Percentiles rank a stretch among this genome's conserved stretches.
These are phyloP conservation scores for Purshia tridentata DNA, from an alignment of 306 rosid species.

Conservation along the genomic window DNA sequence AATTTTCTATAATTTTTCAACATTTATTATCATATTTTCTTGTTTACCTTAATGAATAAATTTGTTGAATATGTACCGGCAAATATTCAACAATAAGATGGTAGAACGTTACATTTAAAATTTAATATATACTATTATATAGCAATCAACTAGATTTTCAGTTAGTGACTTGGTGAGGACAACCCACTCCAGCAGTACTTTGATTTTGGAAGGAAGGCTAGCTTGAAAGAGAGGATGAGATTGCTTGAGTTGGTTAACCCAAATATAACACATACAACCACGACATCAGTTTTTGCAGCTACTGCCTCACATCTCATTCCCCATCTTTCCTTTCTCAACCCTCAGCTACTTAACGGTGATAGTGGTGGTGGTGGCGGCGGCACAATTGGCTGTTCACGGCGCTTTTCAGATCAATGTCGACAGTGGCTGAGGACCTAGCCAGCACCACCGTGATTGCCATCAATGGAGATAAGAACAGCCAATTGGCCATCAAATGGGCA, in stretches of 20 bases:
- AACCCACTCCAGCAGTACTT: background rate
- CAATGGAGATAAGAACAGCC: slow-evolving; percentile 60
- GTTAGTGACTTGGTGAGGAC: background rate
- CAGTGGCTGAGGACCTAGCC: background rate
- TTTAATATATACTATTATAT: no score
- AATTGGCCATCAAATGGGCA: slow-evolving; percentile 74
- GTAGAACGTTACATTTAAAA: no score
- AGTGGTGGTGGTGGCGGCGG: background rate
- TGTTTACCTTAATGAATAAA: no score
- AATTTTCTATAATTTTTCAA: no score
- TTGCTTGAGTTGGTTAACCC: background rate
- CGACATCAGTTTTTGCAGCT: background rate
- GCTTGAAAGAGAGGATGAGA: background rate
- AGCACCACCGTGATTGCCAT: slow-evolving; percentile 52
- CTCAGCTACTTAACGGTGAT: background rate
- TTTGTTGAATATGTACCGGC: no score
- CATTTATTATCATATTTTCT: no score
- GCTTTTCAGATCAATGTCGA: background rate
- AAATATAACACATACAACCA: background rate
- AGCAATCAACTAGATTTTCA: background rate
- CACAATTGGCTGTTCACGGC: slow-evolving; percentile 15
- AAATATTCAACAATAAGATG: no score
- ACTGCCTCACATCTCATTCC: background rate
- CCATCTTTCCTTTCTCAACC: background rate
- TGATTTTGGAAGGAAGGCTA: no score